phyloP scores from a whole-genome alignment of 2,329 filamentous ascomycete genomes.

The Neofusicoccum kwambonambiense region DNA sequence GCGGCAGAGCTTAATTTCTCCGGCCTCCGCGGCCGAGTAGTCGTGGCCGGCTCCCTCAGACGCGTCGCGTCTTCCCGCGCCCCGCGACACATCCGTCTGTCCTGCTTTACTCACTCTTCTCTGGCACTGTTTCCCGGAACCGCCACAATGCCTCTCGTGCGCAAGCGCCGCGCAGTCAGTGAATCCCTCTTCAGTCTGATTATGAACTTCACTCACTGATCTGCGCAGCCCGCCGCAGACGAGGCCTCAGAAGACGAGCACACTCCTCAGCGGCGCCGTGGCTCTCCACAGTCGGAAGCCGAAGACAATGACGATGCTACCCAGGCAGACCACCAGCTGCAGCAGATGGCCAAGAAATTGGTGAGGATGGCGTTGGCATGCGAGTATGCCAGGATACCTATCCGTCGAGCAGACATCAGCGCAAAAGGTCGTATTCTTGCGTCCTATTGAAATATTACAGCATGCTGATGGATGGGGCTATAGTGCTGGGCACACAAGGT shows the following conservation, averaged over 20 bases:
- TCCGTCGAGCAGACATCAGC: slow-evolving; percentile 58
- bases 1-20: background rate
- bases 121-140: background rate
- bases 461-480: background rate
- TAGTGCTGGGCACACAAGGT: slow-evolving; percentile 67
- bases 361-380: slow-evolving; percentile 61
- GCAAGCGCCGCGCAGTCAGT: slow-evolving; percentile 21
- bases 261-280: slow-evolving; percentile 12
- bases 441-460: background rate
- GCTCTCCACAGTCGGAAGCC: background rate
- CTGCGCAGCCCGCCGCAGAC: background rate
- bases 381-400: slow-evolving; percentile 58
- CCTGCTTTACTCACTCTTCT: background rate
- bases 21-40: background rate
- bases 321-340: background rate
- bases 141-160: slow-evolving; percentile 18
- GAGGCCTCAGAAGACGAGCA: background rate
- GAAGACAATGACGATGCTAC: slow-evolving; percentile 7
- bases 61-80: slow-evolving; percentile 5
- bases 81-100: background rate
- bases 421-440: slow-evolving; percentile 44
- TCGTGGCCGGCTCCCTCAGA: background rate
- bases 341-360: slow-evolving; percentile 58
- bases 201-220: background rate
- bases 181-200: background rate